Base-by-base conservation (phyloP, 2,329 filamentous ascomycete genomes). In the Aspergillus tanneri region DNA sequence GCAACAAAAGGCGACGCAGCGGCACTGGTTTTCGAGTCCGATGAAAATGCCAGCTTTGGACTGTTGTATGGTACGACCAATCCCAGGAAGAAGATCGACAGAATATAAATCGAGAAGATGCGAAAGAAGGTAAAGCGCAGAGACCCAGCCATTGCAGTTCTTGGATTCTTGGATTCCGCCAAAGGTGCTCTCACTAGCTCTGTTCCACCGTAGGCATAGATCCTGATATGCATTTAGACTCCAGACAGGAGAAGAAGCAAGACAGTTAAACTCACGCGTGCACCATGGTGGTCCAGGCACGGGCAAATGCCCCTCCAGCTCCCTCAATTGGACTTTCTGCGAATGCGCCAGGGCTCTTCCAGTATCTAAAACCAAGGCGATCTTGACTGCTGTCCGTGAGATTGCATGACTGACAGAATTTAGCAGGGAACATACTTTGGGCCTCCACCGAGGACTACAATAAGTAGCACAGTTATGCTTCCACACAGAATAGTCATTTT, bases 121-220 rank as follows among this genome's bases (percentile, higher is more conserved):
- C 87, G 86, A 73, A 81, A 90, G 69, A 90, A 89, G 52, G 86
- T 89, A 32, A 88, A 77, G 64, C 82, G 84, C 73, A 89, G 88
- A 48, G 86, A 86, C 47, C 82, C 80, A 7, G 87, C 87, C 49
- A 90, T 83, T 16, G 82, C 86, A 67, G 81, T 82, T 63, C 86
- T 81, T 2, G 87, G 87, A 70, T 89, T 88, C 69, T 88, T 83
- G 0, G 86, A 85, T 69, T 90, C 85, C 39, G 83, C 86, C 24
- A 87, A 84, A 0, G 86, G 88, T 10, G 89, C 84, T 71, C 85
- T 85, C 39, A 88, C 83, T 16, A 88, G 74, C 63, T 89, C 86
- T 3, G 85, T 86, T 48, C 85, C 86, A 3, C 88, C 76, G 65
- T 87, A 90, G 48, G 87, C 86, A 58, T 34, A 34, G 30, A 18